These are phyloP conservation scores for Rubia balearica DNA, from an alignment of 305 asterid genomes.

Conservation along the genomic window DNA sequence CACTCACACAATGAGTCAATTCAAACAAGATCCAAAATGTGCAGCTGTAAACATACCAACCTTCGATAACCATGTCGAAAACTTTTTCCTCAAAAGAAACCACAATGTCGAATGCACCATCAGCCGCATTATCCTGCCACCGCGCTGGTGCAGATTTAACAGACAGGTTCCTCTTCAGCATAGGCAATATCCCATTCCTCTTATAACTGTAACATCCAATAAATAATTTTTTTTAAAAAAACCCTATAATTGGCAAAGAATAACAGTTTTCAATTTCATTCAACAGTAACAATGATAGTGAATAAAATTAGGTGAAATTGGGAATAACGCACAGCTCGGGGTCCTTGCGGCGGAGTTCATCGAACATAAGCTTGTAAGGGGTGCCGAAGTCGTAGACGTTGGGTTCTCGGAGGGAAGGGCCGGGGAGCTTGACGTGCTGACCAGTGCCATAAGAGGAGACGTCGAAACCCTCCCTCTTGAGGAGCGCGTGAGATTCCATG, in stretches of 20 bases:
- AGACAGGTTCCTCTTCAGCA: conserved; percentile 81
- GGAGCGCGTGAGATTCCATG: conserved; percentile 86
- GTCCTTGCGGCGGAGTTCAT: conserved; percentile 93
- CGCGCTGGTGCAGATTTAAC: conserved; percentile 91
- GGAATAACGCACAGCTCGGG: conserved; percentile 48
- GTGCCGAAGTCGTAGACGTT: conserved; percentile 95
- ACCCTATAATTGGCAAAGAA: background rate
- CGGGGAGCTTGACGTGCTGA: conserved; percentile 96
- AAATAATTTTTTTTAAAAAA: too few species aligned
- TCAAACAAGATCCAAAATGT: background rate
- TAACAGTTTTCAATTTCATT: background rate
- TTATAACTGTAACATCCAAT: conserved; percentile 48
- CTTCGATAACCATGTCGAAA: conserved; percentile 93
- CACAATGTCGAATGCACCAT: conserved; percentile 85
- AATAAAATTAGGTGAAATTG: background rate
- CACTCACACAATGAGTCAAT: background rate
- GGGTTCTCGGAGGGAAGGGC: conserved; percentile 94
- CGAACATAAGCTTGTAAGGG: conserved; percentile 87
- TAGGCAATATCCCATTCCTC: conserved; percentile 85
- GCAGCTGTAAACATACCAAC: conserved; percentile 30
- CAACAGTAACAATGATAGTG: background rate
- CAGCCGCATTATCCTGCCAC: conserved; percentile 89
- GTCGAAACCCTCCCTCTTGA: conserved; percentile 80
- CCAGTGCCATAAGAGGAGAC: conserved; percentile 94
- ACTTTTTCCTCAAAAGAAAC: conserved; percentile 94